phyloP scores from a whole-genome alignment of 768 basidiomycete species.

The Podaxis sp. region DNA sequence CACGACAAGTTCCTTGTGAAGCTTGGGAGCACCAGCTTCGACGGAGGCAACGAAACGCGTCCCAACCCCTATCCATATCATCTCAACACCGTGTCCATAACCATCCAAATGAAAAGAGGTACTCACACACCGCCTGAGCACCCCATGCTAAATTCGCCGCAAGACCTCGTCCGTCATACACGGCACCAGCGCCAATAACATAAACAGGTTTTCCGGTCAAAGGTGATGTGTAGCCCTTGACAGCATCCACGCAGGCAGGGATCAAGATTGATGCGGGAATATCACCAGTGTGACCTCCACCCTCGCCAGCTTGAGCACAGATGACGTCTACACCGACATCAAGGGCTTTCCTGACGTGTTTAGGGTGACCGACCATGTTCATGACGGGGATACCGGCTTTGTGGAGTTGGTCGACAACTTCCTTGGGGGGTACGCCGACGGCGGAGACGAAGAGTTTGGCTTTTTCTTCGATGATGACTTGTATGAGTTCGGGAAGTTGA shows the following conservation, averaged over 20 bases:
- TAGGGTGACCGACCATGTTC: conserved; percentile 98
- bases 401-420: conserved; percentile 80
- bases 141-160: conserved; percentile 90
- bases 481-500: conserved; percentile 76
- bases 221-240: conserved; percentile 73
- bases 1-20: conserved; percentile 79
- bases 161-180: conserved; percentile 85
- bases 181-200: conserved; percentile 89
- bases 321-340: conserved; percentile 88
- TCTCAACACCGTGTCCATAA: neutral
- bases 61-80: conserved; percentile 57
- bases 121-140: conserved; percentile 83
- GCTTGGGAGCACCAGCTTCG: conserved; percentile 81
- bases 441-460: conserved; percentile 88
- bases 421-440: conserved; percentile 81
- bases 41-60: conserved; percentile 83
- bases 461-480: conserved; percentile 93
- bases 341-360: conserved; percentile 80
- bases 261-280: conserved; percentile 84
- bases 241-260: conserved; percentile 85
- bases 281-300: conserved; percentile 87
- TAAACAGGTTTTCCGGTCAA: conserved; percentile 83
- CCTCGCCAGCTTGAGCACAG: conserved; percentile 93
- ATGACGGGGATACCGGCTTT: conserved; percentile 82
- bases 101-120: conserved; percentile 7